Evolutionary conservation across 345 rosid species (phyloP), one percentile per base, ranked within the genome.

Genomic region (Populus alba): DNA sequence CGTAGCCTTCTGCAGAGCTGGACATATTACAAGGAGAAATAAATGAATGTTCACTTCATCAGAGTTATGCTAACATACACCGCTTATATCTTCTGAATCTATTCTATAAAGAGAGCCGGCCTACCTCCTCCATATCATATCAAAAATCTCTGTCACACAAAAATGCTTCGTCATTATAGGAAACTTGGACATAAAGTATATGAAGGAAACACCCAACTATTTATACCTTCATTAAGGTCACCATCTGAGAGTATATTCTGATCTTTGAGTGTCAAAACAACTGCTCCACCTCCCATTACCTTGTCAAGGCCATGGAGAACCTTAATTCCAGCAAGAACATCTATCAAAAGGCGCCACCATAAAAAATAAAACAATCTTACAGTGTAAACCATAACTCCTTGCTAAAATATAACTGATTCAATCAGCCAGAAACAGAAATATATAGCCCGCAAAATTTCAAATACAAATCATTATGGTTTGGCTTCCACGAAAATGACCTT

Each of bases 231-330:
- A 77, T 94, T 96, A 77, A 94, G 69, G 75, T 90, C 93, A 49
- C 98, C 98, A 85, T 88, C 87, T 0, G 91, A 91, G 82, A 96
- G 97, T 80, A 94, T 91, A 59, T 78, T 89, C 86, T 96, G 97
- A 84, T 96, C 99, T 85, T 94, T 91, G 65, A 96, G 93, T 27
- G 99, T 96, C 85, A 92, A 88, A 83, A 94, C 94, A 81, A 94
- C 98, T 45, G 99, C 95, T 81, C 98, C 97, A 71, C 99, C 98
- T 75, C 90, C 98, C 77, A 89, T 83, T 77, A 96, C 99, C 85
- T 92, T 96, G 78, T 94, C 99, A 43, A 92, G 87, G 72, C 99
- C 99, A 76, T 96, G 89, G 72, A 96, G 92, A 85, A 96, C 92
- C 85, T 92, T 92, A 25, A 91, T 90, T 73, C 98, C 99, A 16